These are phyloP conservation scores for Dioscorea alata DNA, from an alignment of 106 monocot species.

Conservation along the genomic window DNA sequence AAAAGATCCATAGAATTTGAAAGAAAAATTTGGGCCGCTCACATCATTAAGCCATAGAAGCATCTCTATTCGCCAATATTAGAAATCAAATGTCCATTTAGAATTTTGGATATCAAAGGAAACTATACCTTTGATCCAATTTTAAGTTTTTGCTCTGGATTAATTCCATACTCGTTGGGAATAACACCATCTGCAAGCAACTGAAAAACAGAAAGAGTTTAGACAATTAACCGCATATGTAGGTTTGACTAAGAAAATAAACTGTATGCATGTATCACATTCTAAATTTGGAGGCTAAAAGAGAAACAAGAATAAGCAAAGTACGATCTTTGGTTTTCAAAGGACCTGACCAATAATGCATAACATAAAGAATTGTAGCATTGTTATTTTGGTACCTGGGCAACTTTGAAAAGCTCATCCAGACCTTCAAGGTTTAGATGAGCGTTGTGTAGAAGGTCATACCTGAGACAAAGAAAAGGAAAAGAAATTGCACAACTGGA, in stretches of 20 bases:
- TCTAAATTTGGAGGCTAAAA: too few species aligned
- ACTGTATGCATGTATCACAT: too few species aligned
- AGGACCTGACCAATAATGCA: neutral
- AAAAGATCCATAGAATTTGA: too few species aligned
- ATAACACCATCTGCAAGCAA: constrained; percentile 98
- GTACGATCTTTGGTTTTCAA: neutral
- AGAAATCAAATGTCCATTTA: too few species aligned
- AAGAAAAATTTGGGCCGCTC: too few species aligned
- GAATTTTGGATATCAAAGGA: too few species aligned
- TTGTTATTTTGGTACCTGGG: constrained; percentile 47
- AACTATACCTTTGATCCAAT: constrained; percentile 92
- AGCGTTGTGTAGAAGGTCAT: constrained; percentile 95
- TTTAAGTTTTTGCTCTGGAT: constrained; percentile 92
- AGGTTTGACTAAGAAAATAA: neutral
- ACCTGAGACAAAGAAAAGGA: constrained; percentile 31
- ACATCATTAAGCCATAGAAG: too few species aligned
- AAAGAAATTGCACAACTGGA: neutral
- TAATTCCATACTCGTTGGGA: constrained; percentile 97
- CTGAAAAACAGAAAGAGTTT: constrained; percentile 27
- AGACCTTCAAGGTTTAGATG: constrained; percentile 98
- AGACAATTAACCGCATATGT: neutral
- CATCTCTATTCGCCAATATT: too few species aligned
- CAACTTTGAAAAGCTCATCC: constrained; percentile 81
- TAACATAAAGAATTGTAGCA: neutral
- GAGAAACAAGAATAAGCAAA: neutral